phyloP scores from a whole-genome alignment of 2,329 filamentous ascomycete genomes.

The Neoarthrinium moseri region DNA sequence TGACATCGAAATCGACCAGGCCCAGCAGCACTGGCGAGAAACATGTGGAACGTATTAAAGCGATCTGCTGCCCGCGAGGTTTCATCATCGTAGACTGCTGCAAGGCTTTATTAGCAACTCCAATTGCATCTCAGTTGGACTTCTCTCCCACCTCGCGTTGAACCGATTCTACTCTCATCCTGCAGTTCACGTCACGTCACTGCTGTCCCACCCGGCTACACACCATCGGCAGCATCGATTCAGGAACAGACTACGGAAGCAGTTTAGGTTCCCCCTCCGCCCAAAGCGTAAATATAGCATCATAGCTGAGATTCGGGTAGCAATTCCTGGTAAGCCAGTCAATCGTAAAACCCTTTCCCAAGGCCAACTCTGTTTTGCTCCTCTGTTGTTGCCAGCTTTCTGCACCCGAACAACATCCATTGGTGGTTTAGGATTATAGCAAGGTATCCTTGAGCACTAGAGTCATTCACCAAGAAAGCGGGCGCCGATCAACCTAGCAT shows the following conservation, averaged over 20 bases:
- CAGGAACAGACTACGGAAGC: background rate
- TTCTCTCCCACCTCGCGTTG: background rate
- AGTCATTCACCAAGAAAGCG: too few species aligned
- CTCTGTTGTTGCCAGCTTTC: too few species aligned
- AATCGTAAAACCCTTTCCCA: too few species aligned
- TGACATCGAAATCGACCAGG: conserved; percentile 7
- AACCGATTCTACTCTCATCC: background rate
- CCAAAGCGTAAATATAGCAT: background rate
- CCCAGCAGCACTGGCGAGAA: background rate
- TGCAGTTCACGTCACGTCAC: background rate
- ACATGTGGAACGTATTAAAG: conserved; percentile 9
- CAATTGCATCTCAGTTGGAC: background rate
- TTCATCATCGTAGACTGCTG: background rate
- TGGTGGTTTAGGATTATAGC: too few species aligned
- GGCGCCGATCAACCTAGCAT: too few species aligned
- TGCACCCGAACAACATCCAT: too few species aligned
- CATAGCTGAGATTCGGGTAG: background rate
- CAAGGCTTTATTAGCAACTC: background rate
- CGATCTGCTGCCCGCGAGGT: conserved; percentile 9
- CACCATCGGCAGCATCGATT: background rate
- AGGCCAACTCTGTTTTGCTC: too few species aligned
- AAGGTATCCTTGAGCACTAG: too few species aligned
- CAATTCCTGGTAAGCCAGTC: background rate
- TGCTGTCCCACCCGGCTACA: background rate
- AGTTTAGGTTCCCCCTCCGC: background rate